Conservation (phyloP, 176 grass and related monocot genomes). For the Ensete glaucum region DNA sequence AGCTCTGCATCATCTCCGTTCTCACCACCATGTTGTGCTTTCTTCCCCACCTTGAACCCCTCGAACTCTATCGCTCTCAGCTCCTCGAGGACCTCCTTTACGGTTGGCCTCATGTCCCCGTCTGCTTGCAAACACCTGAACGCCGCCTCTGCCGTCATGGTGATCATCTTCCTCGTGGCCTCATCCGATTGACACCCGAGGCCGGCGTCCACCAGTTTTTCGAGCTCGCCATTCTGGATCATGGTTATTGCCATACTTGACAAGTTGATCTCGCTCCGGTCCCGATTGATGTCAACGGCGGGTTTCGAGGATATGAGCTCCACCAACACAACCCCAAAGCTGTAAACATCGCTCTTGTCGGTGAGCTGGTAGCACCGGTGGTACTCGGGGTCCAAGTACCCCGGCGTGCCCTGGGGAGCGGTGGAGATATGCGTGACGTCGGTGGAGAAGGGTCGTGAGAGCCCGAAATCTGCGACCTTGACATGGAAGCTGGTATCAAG, state of each 20-base stretch:
- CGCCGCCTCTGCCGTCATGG: conserved; percentile 5
- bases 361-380: conserved; percentile 52
- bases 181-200: conserved; percentile 2
- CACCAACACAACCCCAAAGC: conserved; percentile 47
- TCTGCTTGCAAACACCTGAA: conserved; percentile 10
- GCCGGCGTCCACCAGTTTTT: not conserved
- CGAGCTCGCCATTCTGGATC: conserved; percentile 7
- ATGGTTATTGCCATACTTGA: not conserved
- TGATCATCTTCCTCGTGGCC: conserved; percentile 9
- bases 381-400: conserved; percentile 51
- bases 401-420: conserved; percentile 53
- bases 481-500: conserved; percentile 43
- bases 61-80: not conserved
- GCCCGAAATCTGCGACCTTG: conserved; percentile 61
- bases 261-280: conserved; percentile 1
- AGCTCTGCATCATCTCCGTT: not conserved
- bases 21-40: not conserved
- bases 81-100: conserved; percentile 10
- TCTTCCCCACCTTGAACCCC: not conserved
- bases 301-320: conserved; percentile 44
- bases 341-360: conserved; percentile 70
- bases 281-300: not conserved
- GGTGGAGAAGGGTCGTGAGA: conserved; percentile 35
- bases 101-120: not conserved
- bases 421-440: conserved; percentile 49